Conservation (phyloP, 1,284 basidiomycete genomes). For the Leccinum olivaceoglutinosum region DNA sequence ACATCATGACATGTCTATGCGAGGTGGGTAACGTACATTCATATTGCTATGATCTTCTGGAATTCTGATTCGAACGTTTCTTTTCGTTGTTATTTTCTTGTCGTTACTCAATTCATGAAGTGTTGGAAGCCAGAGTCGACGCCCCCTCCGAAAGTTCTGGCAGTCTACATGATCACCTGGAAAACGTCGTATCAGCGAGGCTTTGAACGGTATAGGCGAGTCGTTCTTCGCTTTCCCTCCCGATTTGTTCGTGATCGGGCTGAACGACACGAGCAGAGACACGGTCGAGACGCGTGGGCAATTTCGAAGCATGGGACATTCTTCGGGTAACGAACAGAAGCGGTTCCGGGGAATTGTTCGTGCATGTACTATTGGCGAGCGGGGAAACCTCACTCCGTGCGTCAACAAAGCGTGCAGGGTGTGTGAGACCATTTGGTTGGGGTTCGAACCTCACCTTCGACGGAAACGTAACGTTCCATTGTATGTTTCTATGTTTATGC, state of each 20-base stretch:
- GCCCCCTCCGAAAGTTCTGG: slow-evolving; percentile 13
- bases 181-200: slow-evolving; percentile 1
- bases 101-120: slow-evolving; percentile 9
- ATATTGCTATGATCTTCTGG: too few relatives aligned
- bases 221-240: neutral
- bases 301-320: slow-evolving; percentile 9
- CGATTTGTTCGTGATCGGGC: neutral
- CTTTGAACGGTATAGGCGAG: slow-evolving; percentile 23
- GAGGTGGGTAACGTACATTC: too few relatives aligned
- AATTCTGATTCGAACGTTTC: too few relatives aligned
- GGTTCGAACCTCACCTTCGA: slow-evolving; percentile 19
- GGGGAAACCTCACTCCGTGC: slow-evolving; percentile 17
- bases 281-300: slow-evolving; percentile 13
- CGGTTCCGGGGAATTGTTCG: slow-evolving; percentile 21
- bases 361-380: slow-evolving; percentile 20
- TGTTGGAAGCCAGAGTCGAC: slow-evolving; percentile 5
- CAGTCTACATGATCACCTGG: slow-evolving; percentile 23
- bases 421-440: slow-evolving; percentile 20
- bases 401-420: slow-evolving; percentile 8
- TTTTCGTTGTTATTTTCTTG: slow-evolving; percentile 5
- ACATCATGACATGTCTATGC: too few relatives aligned
- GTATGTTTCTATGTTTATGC: slow-evolving; percentile 7
- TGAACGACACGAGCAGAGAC: slow-evolving; percentile 9
- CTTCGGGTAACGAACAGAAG: slow-evolving; percentile 21
- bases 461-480: slow-evolving; percentile 13